These are phyloP conservation scores for Venturia carpophila DNA, from an alignment of 2,329 filamentous ascomycete species.

Conservation along the genomic window DNA sequence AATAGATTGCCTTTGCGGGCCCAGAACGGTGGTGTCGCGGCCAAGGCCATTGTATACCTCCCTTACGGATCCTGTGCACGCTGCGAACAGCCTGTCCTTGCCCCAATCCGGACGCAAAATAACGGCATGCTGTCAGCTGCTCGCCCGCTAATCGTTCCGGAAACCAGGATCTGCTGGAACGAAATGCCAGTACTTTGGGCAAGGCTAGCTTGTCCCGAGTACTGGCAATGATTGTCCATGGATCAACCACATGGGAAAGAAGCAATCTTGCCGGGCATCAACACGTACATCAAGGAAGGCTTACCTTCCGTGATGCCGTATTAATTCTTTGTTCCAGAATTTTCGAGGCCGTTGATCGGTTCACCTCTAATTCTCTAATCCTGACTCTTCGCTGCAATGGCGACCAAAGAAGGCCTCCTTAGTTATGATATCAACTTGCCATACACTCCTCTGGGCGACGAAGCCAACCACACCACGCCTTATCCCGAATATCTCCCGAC, in stretches of 20 bases:
- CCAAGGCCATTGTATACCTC: background rate
- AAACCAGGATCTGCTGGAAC: background rate
- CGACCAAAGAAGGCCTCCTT: background rate
- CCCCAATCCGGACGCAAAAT: background rate
- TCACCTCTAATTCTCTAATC: background rate
- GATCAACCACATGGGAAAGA: background rate
- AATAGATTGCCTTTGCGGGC: background rate
- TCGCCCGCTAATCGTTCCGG: background rate
- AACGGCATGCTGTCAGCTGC: background rate
- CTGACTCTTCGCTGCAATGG: background rate
- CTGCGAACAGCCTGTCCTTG: background rate
- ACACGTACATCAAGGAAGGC: background rate
- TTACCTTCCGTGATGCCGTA: background rate
- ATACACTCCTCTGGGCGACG: background rate
- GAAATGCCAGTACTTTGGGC: slow-evolving; percentile 4
- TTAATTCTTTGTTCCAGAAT: background rate
- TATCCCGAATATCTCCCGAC: slow-evolving; percentile 13
- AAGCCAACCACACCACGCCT: background rate
- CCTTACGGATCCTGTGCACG: background rate
- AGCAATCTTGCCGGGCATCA: background rate
- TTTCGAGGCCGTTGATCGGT: background rate
- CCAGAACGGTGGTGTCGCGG: background rate
- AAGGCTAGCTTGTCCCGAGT: slow-evolving; percentile 3
- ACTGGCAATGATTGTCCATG: slow-evolving; percentile 3
- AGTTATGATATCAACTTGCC: slow-evolving; percentile 15